Evolutionary conservation across 1,284 basidiomycete species (phyloP).

Genomic region (Phlebopus sp.): DNA sequence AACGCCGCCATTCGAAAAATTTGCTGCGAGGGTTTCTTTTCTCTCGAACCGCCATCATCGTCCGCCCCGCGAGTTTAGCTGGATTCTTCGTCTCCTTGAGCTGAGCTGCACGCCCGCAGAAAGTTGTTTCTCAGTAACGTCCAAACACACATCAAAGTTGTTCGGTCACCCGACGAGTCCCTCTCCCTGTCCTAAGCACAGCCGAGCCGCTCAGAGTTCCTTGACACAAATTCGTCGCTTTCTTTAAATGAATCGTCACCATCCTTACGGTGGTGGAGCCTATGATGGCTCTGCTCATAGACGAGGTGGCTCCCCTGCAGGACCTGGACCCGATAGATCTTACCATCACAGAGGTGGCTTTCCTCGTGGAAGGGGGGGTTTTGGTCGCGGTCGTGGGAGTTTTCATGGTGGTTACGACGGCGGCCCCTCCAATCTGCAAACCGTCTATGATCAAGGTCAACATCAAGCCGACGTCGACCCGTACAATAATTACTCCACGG

Average conservation of each 20-base stretch:
- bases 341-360: slow-evolving; percentile 64
- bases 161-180: slow-evolving; percentile 15
- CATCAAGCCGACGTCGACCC: slow-evolving; percentile 56
- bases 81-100: slow-evolving; percentile 21
- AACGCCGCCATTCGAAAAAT: slow-evolving; percentile 20
- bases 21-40: slow-evolving; percentile 14
- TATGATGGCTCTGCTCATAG: slow-evolving; percentile 60
- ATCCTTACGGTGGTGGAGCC: slow-evolving; percentile 69
- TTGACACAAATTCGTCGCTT: slow-evolving; percentile 26
- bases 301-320: slow-evolving; percentile 61
- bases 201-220: slow-evolving; percentile 24
- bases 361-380: slow-evolving; percentile 62
- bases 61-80: slow-evolving; percentile 15
- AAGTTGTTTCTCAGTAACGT: slow-evolving; percentile 22
- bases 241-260: slow-evolving; percentile 76
- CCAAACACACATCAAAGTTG: slow-evolving; percentile 20
- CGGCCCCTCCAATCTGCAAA: slow-evolving; percentile 28
- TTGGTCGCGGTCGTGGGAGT: slow-evolving; percentile 57
- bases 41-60: slow-evolving; percentile 26
- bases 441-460: slow-evolving; percentile 59
- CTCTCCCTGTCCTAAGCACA: slow-evolving; percentile 26
- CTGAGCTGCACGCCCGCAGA: slow-evolving; percentile 24
- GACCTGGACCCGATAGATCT: slow-evolving; percentile 69
- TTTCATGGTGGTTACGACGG: slow-evolving; percentile 54
- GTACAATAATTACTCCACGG: slow-evolving; percentile 66